These are phyloP conservation scores for Blastobotrys terrestris DNA, from an alignment of 805 yeast genomes.

Conservation along the genomic window DNA sequence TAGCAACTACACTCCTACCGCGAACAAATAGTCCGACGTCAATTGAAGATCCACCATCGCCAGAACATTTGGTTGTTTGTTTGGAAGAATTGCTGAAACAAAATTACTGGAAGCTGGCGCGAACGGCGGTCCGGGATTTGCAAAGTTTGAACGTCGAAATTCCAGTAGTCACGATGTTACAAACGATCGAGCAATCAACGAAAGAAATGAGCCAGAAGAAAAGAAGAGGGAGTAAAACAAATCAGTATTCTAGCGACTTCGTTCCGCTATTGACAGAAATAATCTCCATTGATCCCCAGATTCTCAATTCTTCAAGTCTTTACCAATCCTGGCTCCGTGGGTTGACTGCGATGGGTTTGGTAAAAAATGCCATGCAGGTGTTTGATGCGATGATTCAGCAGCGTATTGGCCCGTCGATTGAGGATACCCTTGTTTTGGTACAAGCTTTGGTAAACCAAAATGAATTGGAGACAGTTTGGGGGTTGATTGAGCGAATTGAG, in stretches of 20 bases:
- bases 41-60: background rate
- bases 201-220: background rate
- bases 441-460: slow-evolving; percentile 15
- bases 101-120: slow-evolving; percentile 13
- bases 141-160: slow-evolving; percentile 7
- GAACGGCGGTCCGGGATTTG: slow-evolving; percentile 12
- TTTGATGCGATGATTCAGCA: slow-evolving; percentile 19
- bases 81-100: background rate
- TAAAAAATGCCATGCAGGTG: slow-evolving; percentile 16
- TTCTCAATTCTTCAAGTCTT: slow-evolving; percentile 16
- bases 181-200: slow-evolving; percentile 12
- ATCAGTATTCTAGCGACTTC: background rate
- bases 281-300: slow-evolving; percentile 16
- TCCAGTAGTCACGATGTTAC: slow-evolving; percentile 12
- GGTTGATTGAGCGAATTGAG: slow-evolving; percentile 13
- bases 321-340: slow-evolving; percentile 23
- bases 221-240: background rate
- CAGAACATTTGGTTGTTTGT: background rate
- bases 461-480: slow-evolving; percentile 10
- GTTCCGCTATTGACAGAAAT: slow-evolving; percentile 8
- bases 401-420: slow-evolving; percentile 8
- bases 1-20: background rate
- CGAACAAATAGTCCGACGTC: background rate
- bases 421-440: slow-evolving; percentile 13
- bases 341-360: slow-evolving; percentile 15